Evolutionary conservation across 2,329 filamentous ascomycete genomes (phyloP).

Genomic region (Decorospora gaudefroyi): DNA sequence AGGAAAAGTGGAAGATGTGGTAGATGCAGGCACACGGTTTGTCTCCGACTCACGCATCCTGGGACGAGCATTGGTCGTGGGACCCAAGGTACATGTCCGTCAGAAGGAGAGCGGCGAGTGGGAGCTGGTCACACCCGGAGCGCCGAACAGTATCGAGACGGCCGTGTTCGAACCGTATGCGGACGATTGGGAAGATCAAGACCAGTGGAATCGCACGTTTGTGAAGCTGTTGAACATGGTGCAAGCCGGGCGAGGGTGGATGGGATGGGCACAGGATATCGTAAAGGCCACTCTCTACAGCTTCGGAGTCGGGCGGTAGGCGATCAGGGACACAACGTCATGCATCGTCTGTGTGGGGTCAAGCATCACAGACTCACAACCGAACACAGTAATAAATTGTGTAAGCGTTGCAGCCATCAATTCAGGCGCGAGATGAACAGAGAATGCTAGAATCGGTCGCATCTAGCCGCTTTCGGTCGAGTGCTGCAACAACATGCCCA

Average conservation of each 20-base stretch:
- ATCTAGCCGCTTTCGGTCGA: too few species aligned
- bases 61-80: conserved; percentile 63
- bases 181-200: conserved; percentile 61
- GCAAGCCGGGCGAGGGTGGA: conserved; percentile 59
- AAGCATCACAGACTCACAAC: too few species aligned
- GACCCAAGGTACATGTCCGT: conserved; percentile 58
- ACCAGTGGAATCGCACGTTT: conserved; percentile 60
- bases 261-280: conserved; percentile 54
- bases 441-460: too few species aligned
- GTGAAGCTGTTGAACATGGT: conserved; percentile 60
- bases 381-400: too few species aligned
- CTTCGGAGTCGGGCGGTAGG: conserved; percentile 24
- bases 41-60: conserved; percentile 62
- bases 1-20: conserved; percentile 62
- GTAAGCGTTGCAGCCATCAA: too few species aligned
- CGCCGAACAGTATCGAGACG: conserved; percentile 45
- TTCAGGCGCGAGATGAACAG: too few species aligned
- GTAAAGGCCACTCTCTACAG: conserved; percentile 35
- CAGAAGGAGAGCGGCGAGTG: conserved; percentile 47
- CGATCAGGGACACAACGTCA: not conserved
- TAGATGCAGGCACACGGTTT: conserved; percentile 66
- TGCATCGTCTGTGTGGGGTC: too few species aligned
- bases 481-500: not conserved
- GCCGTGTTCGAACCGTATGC: conserved; percentile 66
- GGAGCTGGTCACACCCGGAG: conserved; percentile 32